A percentile compares a stretch with the other conserved stretches of the same genome.
These are phyloP conservation scores for Monosporozyma servazzii DNA, from an alignment of 805 yeast genomes.

Conservation along the genomic window DNA sequence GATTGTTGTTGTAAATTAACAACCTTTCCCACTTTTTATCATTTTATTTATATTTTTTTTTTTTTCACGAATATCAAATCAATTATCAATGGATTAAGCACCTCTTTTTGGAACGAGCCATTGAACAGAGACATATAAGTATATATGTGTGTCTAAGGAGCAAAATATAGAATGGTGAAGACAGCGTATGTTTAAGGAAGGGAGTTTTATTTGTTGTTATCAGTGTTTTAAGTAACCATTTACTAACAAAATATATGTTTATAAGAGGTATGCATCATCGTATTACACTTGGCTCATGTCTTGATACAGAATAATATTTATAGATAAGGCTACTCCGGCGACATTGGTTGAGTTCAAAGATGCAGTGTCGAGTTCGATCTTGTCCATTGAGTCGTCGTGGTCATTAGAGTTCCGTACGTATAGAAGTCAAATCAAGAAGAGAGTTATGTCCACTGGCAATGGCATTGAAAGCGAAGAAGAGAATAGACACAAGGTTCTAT, in stretches of 20 bases:
- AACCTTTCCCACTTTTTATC: too few relatives aligned
- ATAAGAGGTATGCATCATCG: neutral
- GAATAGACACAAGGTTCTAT: conserved; percentile 18
- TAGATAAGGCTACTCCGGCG: conserved; percentile 27
- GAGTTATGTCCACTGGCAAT: neutral
- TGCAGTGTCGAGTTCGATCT: conserved; percentile 18
- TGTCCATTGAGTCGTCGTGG: conserved; percentile 23
- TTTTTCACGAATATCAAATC: too few relatives aligned
- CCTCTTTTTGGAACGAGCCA: too few relatives aligned
- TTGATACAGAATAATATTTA: conserved; percentile 22
- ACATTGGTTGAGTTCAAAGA: conserved; percentile 26
- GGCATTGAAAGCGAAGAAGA: conserved; percentile 10
- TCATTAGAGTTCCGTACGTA: conserved; percentile 26
- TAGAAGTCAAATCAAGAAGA: conserved; percentile 16
- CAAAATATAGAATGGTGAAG: neutral
- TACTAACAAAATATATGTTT: conserved; percentile 2
- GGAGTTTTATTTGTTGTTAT: neutral
- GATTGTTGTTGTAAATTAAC: too few relatives aligned
- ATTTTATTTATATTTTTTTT: too few relatives aligned
- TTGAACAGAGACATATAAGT: neutral
- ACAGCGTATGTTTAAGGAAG: conserved; percentile 12
- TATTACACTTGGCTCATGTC: neutral
- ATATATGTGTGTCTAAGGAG: neutral
- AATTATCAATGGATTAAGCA: too few relatives aligned
- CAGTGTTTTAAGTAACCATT: neutral